Evolutionary conservation across 768 basidiomycete species (phyloP), one percentile per base, ranked within the genome.

Genomic region (Astraeus odoratus): DNA sequence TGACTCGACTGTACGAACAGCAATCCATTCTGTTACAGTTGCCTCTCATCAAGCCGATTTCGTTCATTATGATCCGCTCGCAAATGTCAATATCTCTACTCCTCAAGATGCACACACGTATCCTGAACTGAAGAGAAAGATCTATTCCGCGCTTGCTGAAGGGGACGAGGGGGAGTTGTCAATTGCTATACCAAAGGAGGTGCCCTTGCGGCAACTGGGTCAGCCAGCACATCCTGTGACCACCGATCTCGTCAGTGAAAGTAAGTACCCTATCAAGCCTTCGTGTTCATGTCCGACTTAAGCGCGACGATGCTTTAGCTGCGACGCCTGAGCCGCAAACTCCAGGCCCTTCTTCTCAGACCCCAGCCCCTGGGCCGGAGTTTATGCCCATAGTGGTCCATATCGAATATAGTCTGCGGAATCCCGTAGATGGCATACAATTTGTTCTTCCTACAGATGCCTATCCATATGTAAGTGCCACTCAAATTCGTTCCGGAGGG

Each of bases 101-200:
- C 72, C 80, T 9, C 74, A 77, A 52, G 90, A 96, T 61, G 83
- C 86, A 47, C 89, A 93, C 57, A 76, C 79, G 44, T 92, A 95
- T 67, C 89, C 92, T 5, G 96, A 96, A 60, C 72, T 94, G 48
- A 98, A 96, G 72, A 77, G 96, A 47, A 86, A 83, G 67, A 65
- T 96, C 31, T 98, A 93, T 69, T 79, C 90, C 0, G 90, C 95
- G 0, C 72, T 93, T 42, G 80, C 90, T 49, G 96, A 98, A 57
- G 77, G 81, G 34, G 92, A 95, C 53, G 92, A 97, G 61, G 96
- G 95, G 47, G 96, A 98, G 65, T 62, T 99, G 25, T 90, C 91
- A 5, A 90, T 99, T 55, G 78, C 83, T 9, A 80, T 98, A 48
- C 88, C 88, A 8, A 73, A 72, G 55, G 84, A 85, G 48, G 81